Evolutionary conservation across 345 rosid species (phyloP).

Genomic region (Crucihimalaya himalaica): DNA sequence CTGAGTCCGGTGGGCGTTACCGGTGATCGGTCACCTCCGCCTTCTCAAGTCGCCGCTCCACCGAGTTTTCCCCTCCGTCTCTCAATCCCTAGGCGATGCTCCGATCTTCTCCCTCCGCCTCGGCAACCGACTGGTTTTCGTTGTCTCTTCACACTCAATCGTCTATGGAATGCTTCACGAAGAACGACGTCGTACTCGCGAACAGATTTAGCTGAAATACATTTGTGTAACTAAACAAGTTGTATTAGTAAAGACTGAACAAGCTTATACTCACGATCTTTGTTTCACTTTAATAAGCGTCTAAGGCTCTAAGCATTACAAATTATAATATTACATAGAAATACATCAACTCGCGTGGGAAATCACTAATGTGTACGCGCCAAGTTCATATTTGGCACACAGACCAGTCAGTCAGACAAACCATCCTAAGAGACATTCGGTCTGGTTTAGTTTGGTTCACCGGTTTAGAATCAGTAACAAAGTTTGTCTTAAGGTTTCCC

Average conservation of each 20-base stretch:
- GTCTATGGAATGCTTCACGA: constrained; percentile 55
- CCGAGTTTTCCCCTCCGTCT: constrained; percentile 11
- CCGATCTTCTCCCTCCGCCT: constrained; percentile 51
- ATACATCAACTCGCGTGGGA: constrained; percentile 6
- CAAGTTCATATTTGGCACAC: constrained; percentile 3
- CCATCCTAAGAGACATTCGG: neutral
- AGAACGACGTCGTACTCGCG: constrained; percentile 49
- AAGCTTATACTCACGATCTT: neutral
- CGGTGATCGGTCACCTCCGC: constrained; percentile 29
- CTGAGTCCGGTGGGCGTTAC: constrained; percentile 45
- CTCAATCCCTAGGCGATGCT: constrained; percentile 33
- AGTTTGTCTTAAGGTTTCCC: constrained; percentile 8
- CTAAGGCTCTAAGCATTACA: neutral
- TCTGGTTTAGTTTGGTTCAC: neutral
- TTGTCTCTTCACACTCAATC: constrained; percentile 41
- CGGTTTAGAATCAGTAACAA: constrained; percentile 1
- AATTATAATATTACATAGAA: constrained; percentile 1
- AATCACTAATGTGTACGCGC: neutral
- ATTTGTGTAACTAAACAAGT: neutral
- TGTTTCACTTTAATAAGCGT: neutral
- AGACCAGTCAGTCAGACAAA: neutral
- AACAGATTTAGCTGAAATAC: constrained; percentile 36
- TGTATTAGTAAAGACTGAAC: neutral
- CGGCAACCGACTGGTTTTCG: constrained; percentile 43
- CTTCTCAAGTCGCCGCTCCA: constrained; percentile 33